Evolutionary conservation across 805 yeast species (phyloP), one percentile per base, ranked within the genome.

Genomic region (Candida rishiriensis): DNA sequence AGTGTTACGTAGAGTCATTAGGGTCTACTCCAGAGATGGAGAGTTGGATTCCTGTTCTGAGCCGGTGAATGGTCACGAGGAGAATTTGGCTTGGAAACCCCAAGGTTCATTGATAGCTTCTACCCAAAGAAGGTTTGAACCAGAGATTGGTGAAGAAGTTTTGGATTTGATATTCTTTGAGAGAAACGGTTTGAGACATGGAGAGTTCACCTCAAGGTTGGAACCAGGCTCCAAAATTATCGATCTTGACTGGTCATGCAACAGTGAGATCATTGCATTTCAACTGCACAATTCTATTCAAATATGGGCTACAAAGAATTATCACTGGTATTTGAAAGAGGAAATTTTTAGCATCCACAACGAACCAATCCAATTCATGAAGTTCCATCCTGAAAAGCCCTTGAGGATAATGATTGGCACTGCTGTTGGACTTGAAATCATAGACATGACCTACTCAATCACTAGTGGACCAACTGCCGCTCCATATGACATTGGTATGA

Each of bases 261-360:
- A 83, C 53, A 81, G 90, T 42, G 95, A 89, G 52, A 72, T 86
- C 1, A 69, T 93, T 43, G 87, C 96, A 2, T 67, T 93, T 11
- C 81, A 77, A 34, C 69, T 85, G 28, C 49, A 64, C 2, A 73
- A 81, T 53, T 68, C 78, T 13, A 74, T 93, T n/a, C 95, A 85
- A 59, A 64, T 93, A 18, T 93, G 97, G 97, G 82, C 95, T 1
- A 73, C 86, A 3, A 89, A 87, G 59, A 93, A 93, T 64, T 93
- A 90, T 64, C 95, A 90, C 59, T 93, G 99, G 99, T 89, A 86
- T 64, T 72, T 90, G 54, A 93, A 93, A 58, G 95, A 86, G 63
- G 95, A 85, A 56, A 64, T 90, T 2, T 54, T 55, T 43, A 61
- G 70, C 10, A 50, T 55, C 29, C 47, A 45, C 2, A 61, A 57